Conservation (phyloP, 2,329 filamentous ascomycete genomes). For the Aspergillus awamori region DNA sequence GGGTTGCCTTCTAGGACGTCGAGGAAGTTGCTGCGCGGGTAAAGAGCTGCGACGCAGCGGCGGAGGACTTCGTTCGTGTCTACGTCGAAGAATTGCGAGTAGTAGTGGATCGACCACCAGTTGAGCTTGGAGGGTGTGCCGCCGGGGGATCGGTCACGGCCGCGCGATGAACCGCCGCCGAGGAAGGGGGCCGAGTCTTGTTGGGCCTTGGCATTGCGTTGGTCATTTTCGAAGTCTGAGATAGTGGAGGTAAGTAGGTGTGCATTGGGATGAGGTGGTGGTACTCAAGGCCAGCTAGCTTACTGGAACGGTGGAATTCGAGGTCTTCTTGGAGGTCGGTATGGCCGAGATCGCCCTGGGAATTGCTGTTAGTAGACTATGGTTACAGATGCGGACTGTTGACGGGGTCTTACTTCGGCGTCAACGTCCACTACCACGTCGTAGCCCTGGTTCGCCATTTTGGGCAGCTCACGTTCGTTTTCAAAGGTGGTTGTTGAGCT, state of each 20-base stretch:
- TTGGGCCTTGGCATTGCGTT: slow-evolving; percentile 53
- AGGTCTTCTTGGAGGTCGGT: slow-evolving; percentile 98
- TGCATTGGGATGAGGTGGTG: not conserved
- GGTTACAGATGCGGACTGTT: not conserved
- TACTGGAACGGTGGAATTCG: slow-evolving; percentile 92
- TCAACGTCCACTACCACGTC: slow-evolving; percentile 98
- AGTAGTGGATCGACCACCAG: slow-evolving; percentile 91
- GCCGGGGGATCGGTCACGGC: slow-evolving; percentile 46
- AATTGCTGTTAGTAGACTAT: slow-evolving; percentile 16
- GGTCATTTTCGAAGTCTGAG: slow-evolving; percentile 68
- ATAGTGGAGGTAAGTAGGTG: not conserved
- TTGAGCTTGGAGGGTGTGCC: slow-evolving; percentile 71
- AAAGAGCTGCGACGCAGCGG: slow-evolving; percentile 86
- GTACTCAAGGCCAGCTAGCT: slow-evolving; percentile 21
- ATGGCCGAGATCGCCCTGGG: slow-evolving; percentile 91
- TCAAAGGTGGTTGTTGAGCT: slow-evolving; percentile 17
- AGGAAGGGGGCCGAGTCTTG: slow-evolving; percentile 56
- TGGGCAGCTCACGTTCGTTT: slow-evolving; percentile 29
- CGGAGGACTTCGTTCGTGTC: slow-evolving; percentile 87
- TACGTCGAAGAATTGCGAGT: slow-evolving; percentile 98
- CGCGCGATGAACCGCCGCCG: slow-evolving; percentile 41
- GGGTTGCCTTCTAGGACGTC: slow-evolving; percentile 96
- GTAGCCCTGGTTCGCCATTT: slow-evolving; percentile 84
- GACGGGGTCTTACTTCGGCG: slow-evolving; percentile 69
- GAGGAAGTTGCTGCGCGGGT: slow-evolving; percentile 90